Percentiles rank a stretch among this genome's conserved stretches.
These are phyloP conservation scores for Cyberlindnera xylosilytica DNA, from an alignment of 805 yeast genomes.

Conservation along the genomic window DNA sequence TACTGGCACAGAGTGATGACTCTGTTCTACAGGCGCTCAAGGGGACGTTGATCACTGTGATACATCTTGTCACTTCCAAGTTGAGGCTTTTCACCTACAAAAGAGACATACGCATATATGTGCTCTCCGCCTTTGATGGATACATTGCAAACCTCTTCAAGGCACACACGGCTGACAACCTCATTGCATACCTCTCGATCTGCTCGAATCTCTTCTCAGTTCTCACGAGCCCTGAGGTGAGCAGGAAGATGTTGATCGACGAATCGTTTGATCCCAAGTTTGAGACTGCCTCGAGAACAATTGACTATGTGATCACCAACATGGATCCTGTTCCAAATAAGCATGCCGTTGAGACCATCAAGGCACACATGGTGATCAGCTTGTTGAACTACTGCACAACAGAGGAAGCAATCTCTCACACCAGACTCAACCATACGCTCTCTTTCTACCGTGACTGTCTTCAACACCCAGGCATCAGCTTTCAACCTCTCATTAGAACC, in stretches of 20 bases:
- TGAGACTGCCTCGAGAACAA: constrained; percentile 24
- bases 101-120: constrained; percentile 15
- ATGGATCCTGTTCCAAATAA: neutral
- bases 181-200: constrained; percentile 16
- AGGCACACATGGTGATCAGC: constrained; percentile 22
- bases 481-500: constrained; percentile 11
- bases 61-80: constrained; percentile 21
- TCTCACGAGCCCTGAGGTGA: constrained; percentile 22
- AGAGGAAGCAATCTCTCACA: constrained; percentile 13
- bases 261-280: constrained; percentile 22
- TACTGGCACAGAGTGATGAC: constrained; percentile 16
- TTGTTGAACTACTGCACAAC: constrained; percentile 17
- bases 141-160: constrained; percentile 17
- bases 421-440: constrained; percentile 17
- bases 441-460: constrained; percentile 12
- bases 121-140: constrained; percentile 16
- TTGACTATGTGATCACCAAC: constrained; percentile 19
- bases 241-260: constrained; percentile 21
- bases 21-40: constrained; percentile 18
- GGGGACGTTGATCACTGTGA: constrained; percentile 20
- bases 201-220: constrained; percentile 23
- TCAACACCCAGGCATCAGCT: constrained; percentile 1
- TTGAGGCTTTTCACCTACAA: constrained; percentile 22
- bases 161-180: constrained; percentile 9
- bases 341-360: constrained; percentile 17